Base-by-base conservation (phyloP, 75 land plant species). In the Cupressus sempervirens region DNA sequence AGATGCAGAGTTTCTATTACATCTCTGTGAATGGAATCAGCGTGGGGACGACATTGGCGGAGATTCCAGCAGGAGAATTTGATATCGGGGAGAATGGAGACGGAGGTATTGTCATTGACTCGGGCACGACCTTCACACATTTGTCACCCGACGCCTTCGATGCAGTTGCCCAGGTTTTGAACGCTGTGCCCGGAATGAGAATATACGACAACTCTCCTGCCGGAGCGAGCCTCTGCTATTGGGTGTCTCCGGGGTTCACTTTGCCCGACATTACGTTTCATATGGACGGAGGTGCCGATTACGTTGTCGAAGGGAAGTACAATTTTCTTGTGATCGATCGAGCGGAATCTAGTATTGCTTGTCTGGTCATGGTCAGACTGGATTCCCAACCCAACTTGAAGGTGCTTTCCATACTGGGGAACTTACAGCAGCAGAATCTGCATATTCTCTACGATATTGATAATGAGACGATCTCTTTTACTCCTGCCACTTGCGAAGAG, bases 11-110 rank as follows among this genome's bases (percentile, higher is more conserved):
- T 0, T 88, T 82, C 84, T 92, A 92, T 85, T 79, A 77, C 40
- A 62, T 92, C 0, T 23, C n/a, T 14, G 43, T 92, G 53, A 84
- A 83, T 26, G 83, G 76, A 32, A 85, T 92, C 16, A 85, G 65
- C 54, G 82, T 91, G 53, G 88, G 50, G 1, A 29, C 4, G 1
- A n/a, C 15, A 8, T 48, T 48, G 7, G 43, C n/a, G 29, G 1
- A 48, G 13, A 81, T 81, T 45, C 54, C 54, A 29, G 35, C 6
- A 2, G 65, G 65, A 9, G 20, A 32, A 2, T 84, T 72, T 7
- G 81, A 84, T 79, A 36, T 84, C 2, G 2, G 18, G 13, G 2
- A 26, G 1, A 26, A 84, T 32, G 81, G 85, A n/a, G 43, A 4
- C 0, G 85, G 75, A 2, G 80, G 82, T 0, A 7, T 82, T 35